These are phyloP conservation scores for Murraya paniculata DNA, from an alignment of 345 rosid species.

Conservation along the genomic window DNA sequence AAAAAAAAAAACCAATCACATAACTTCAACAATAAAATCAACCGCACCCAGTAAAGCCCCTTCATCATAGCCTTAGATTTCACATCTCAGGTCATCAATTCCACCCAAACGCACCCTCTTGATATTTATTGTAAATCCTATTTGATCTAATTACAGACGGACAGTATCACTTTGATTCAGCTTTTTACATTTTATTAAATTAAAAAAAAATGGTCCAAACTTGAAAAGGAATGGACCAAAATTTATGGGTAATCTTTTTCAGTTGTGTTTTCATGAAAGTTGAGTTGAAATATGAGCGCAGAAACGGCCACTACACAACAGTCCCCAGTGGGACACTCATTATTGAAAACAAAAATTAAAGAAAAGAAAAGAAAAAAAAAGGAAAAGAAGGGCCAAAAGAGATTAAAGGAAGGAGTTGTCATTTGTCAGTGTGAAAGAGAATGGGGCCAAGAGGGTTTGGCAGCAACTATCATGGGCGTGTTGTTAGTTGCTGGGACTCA, in stretches of 20 bases:
- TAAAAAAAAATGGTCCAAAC: neutral
- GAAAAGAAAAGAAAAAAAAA: neutral
- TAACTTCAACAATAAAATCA: neutral
- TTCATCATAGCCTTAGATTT: neutral
- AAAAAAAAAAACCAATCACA: neutral
- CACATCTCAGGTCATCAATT: neutral
- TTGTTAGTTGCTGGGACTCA: slow-evolving; percentile 61
- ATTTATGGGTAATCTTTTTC: neutral
- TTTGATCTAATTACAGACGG: neutral
- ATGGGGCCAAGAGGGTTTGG: slow-evolving; percentile 29
- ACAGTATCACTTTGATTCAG: neutral
- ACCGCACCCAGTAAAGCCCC: neutral
- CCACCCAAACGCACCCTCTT: neutral
- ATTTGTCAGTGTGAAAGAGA: slow-evolving; percentile 4
- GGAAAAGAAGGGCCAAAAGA: neutral
- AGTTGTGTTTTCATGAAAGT: neutral
- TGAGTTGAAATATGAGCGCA: too few relatives aligned
- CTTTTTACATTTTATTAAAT: neutral
- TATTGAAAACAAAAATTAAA: neutral
- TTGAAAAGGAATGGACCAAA: neutral
- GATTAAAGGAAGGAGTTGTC: slow-evolving; percentile 6
- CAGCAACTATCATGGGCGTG: slow-evolving; percentile 67
- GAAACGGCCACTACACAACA: too few relatives aligned
- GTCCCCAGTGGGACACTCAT: too few relatives aligned
- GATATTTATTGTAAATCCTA: neutral